Percentiles rank a stretch among this genome's conserved stretches.
These are phyloP conservation scores for Cercospora sp. DNA, from an alignment of 2,329 filamentous ascomycete species.

Conservation along the genomic window DNA sequence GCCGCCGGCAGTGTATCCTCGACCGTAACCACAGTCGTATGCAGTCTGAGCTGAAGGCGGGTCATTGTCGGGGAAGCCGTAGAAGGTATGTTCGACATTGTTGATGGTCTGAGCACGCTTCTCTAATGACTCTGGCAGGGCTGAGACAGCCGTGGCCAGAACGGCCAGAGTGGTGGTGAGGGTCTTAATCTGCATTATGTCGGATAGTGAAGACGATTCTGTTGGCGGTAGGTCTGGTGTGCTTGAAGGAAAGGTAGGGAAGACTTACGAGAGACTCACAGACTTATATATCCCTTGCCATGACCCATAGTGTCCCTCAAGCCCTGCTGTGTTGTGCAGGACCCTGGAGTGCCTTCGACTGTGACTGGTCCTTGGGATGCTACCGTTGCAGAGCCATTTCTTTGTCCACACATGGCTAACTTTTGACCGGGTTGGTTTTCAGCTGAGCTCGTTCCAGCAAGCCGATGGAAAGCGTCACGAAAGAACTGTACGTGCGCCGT, in stretches of 20 bases:
- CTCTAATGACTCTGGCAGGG: conserved; percentile 11
- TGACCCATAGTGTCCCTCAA: background rate
- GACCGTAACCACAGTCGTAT: conserved; percentile 31
- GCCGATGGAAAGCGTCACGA: background rate
- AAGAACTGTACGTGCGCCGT: background rate
- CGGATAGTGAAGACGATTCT: background rate
- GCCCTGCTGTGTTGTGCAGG: background rate
- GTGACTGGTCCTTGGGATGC: background rate
- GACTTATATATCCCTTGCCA: background rate
- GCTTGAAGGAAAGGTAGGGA: background rate
- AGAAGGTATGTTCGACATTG: conserved; percentile 30
- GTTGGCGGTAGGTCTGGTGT: background rate
- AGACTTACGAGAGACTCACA: background rate
- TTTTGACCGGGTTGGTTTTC: background rate
- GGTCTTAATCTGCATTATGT: background rate
- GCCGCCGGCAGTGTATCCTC: conserved; percentile 42
- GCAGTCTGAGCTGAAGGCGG: conserved; percentile 31
- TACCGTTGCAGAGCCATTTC: conserved; percentile 1
- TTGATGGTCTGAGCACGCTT: conserved; percentile 18
- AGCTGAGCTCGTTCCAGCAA: background rate
- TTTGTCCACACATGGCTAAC: background rate
- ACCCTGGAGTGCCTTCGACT: background rate
- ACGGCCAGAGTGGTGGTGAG: background rate
- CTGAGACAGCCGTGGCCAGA: conserved; percentile 2
- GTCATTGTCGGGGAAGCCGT: conserved; percentile 34